Percentiles rank a stretch among this genome's conserved stretches.
Evolutionary conservation across 2,329 filamentous ascomycete species (phyloP).

Genomic region (Fusarium sp.): DNA sequence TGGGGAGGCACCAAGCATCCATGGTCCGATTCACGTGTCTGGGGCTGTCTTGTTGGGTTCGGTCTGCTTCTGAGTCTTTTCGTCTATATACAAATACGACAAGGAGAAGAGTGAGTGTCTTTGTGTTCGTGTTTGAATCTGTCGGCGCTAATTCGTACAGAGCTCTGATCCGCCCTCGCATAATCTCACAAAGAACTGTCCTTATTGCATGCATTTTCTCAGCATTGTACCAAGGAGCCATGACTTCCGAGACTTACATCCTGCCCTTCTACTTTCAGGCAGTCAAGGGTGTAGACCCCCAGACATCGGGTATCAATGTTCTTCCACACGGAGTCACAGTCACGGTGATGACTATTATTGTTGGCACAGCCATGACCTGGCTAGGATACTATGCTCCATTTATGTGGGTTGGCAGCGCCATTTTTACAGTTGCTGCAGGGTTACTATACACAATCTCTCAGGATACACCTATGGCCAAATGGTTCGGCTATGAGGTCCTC

Average conservation of each 20-base stretch:
- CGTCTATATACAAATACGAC: slow-evolving; percentile 20
- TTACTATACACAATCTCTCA: slow-evolving; percentile 44
- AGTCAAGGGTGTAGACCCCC: slow-evolving; percentile 30
- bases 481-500: slow-evolving; percentile 61
- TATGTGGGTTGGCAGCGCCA: slow-evolving; percentile 37
- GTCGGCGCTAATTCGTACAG: not conserved
- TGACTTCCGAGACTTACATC: slow-evolving; percentile 42
- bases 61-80: slow-evolving; percentile 34
- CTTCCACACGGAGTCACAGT: slow-evolving; percentile 39
- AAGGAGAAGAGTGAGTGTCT: slow-evolving; percentile 27
- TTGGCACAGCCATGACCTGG: slow-evolving; percentile 26
- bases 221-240: slow-evolving; percentile 38
- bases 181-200: slow-evolving; percentile 35
- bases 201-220: slow-evolving; percentile 36
- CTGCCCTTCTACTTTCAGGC: slow-evolving; percentile 47
- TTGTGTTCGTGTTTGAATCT: not conserved
- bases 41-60: slow-evolving; percentile 43
- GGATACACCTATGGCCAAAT: slow-evolving; percentile 52
- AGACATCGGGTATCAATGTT: slow-evolving; percentile 35
- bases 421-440: slow-evolving; percentile 35
- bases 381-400: slow-evolving; percentile 39
- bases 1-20: slow-evolving; percentile 43
- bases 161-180: slow-evolving; percentile 32
- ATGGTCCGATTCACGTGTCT: slow-evolving; percentile 43
- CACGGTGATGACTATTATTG: slow-evolving; percentile 27